Evolutionary conservation across 805 yeast genomes (phyloP), one percentile per base, ranked within the genome.

Genomic region (Metschnikowia aberdeeniae): DNA sequence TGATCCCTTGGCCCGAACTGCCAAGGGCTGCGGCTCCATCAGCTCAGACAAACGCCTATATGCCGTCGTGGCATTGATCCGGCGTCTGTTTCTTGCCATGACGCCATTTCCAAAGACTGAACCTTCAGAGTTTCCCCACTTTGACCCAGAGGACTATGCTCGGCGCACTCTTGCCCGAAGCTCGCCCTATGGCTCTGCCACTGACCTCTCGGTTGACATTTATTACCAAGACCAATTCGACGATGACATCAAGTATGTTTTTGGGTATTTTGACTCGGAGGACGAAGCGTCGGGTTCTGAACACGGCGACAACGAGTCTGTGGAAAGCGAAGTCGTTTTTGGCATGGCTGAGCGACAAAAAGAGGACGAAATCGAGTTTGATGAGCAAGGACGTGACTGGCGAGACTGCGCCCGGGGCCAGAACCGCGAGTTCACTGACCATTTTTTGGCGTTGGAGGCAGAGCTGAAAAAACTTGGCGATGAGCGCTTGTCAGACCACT

Each of bases 341-440:
- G 54, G 49, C 10, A 51, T 54, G 17, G 63, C 64, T 1, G 50
- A 56, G 10, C 50, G 64, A 24, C 47, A 56, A 5, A 47, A 46
- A 17, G 59, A 47, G 11, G 55, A 53, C 30, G 52, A 50, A 4
- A 63, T 77, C 32, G 80, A 77, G 40, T 76, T 78, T 58, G 87
- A 81, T 58, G 74, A 77, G 24, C 59, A 70, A 37, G 88, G 87
- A 0, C 67, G 78, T 30, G 89, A 84, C 62, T 82, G 89, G 87
- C 66, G 89, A 54, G 89, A 83, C 60, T 69, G 82, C 10, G 84
- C 86, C 3, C 65, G 89, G 40, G 86, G 80, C 3, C 68, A 67
- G 1, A 84, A 84, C 56, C 61, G 64, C 10, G 40, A 52, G 8
- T 61, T 52, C 43, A 53, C 56, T 10, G 47, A 44, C 2, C 50